Conservation (phyloP, 495 filamentous ascomycete genomes). For the Trichoderma reesei region DNA sequence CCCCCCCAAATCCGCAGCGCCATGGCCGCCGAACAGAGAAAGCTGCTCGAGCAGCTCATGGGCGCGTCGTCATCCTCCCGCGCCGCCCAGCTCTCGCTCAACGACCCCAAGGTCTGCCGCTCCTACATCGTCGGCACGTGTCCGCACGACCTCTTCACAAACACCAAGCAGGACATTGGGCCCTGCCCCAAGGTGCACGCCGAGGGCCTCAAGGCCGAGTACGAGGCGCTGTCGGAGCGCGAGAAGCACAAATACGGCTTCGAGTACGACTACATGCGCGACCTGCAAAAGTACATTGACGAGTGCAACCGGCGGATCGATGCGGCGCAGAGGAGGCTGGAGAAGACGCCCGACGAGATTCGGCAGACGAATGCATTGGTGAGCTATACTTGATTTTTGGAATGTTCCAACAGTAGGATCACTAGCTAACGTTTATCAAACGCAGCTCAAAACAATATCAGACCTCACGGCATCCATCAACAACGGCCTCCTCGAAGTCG, state of each 20-base stretch:
- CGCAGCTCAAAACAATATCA: slow-evolving; percentile 66
- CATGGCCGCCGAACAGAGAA: slow-evolving; percentile 93
- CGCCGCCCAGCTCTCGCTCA: slow-evolving; percentile 72
- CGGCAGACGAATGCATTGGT: slow-evolving; percentile 79
- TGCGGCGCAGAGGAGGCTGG: slow-evolving; percentile 74
- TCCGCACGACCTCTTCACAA: slow-evolving; percentile 98
- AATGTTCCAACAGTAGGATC: slow-evolving; percentile 12
- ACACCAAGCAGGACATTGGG: slow-evolving; percentile 96
- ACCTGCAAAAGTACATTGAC: slow-evolving; percentile 91
- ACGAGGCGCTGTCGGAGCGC: slow-evolving; percentile 53
- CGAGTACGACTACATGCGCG: slow-evolving; percentile 91
- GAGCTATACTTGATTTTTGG: slow-evolving; percentile 21
- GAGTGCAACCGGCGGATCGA: slow-evolving; percentile 95
- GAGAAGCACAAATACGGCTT: slow-evolving; percentile 78
- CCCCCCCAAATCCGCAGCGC: slow-evolving; percentile 13
- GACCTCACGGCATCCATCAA: slow-evolving; percentile 74
- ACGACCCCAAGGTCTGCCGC: slow-evolving; percentile 89
- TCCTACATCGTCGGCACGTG: slow-evolving; percentile 92
- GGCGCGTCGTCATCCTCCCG: slow-evolving; percentile 60
- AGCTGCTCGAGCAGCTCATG: slow-evolving; percentile 89
- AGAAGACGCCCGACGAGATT: slow-evolving; percentile 98
- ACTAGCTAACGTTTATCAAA: slow-evolving; percentile 18
- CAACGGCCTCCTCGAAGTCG: slow-evolving; percentile 72
- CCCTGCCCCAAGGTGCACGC: slow-evolving; percentile 84
- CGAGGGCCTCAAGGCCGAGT: slow-evolving; percentile 79